Base-by-base conservation (phyloP, 2,329 filamentous ascomycete species). In the Penicillium sp. region DNA sequence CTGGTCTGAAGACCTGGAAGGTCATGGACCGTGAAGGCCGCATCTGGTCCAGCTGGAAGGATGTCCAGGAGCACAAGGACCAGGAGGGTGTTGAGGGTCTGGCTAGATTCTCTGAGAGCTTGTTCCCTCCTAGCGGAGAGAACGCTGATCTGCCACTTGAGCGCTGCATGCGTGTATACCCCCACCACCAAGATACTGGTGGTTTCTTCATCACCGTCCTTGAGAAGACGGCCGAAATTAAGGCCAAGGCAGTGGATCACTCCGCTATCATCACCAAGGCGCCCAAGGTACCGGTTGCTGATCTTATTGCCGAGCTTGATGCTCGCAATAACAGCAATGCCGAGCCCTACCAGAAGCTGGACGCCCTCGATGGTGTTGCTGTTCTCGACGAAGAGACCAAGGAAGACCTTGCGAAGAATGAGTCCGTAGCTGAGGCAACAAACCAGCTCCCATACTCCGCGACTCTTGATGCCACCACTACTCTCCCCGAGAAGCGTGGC, bases 141-240 rank as follows among this genome's bases (percentile, higher is more conserved):
- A 74, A 72, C 40, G 83, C 74, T 69, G 83, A 75, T 33, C 81
- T 97, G 23, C 92, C 92, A 15, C 82, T 97, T 18, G 90, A 97
- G 67, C 85, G 89, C 57, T 97, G 93, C 75, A 92, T 97, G 82
- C 85, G 94, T 59, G 87, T 99, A 6, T 99, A 97, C 73, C 90
- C 92, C 31, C 94, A 99, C 73, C 83, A 92, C 69, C 94, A 99
- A 75, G 92, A 99, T 67, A 99, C 94, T 3, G 94, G 94, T 53
- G 93, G 89, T 22, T 99, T 99, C 81, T 99, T 99, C 78, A 97
- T 99, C 70, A 89, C 92, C 0, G 92, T 97, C 0, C 77, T 99
- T 18, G 89, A 97, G 79, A 99, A 99, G 82, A 87, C 88, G 71
- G 83, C 85, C 25, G 94, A 97, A 62, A 92, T 96, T 72, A 89